These are phyloP conservation scores for Paramecium bursaria DNA, from an alignment of 73 alveolate species.

Conservation along the genomic window DNA sequence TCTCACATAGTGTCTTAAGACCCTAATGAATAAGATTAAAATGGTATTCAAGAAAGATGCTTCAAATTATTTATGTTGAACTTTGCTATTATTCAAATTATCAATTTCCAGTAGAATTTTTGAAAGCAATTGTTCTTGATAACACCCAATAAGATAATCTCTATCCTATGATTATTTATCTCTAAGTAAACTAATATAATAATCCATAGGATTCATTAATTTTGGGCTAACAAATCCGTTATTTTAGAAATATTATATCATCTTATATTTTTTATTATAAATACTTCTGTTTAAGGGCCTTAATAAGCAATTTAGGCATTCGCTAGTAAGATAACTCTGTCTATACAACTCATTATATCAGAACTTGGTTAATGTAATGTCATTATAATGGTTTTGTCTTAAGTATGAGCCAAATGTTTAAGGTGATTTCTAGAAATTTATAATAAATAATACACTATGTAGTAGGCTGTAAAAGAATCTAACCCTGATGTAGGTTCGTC, in stretches of 20 bases:
- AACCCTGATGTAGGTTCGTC: constrained; percentile 67
- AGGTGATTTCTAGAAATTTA: too few species aligned
- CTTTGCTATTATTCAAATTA: too few species aligned
- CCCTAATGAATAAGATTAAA: background rate
- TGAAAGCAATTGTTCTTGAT: too few species aligned
- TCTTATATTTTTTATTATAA: background rate
- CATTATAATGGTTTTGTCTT: background rate
- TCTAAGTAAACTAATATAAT: constrained; percentile 2
- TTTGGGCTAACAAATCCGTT: constrained; percentile 63
- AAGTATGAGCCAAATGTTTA: too few species aligned
- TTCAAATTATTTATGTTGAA: too few species aligned
- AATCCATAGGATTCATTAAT: constrained; percentile 63
- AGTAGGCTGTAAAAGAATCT: too few species aligned
- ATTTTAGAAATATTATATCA: constrained; percentile 17
- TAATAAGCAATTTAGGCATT: background rate
- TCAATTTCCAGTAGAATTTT: too few species aligned
- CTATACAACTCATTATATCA: background rate
- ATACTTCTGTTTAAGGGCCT: constrained; percentile 50
- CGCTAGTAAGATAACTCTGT: background rate
- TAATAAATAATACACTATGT: too few species aligned
- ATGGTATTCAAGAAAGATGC: background rate
- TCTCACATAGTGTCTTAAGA: background rate
- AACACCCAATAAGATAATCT: too few species aligned
- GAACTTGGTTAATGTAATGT: background rate
- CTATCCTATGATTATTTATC: too few species aligned